Evolutionary conservation across 768 basidiomycete genomes (phyloP).

Genomic region (Kwoniella newhampshirensis): DNA sequence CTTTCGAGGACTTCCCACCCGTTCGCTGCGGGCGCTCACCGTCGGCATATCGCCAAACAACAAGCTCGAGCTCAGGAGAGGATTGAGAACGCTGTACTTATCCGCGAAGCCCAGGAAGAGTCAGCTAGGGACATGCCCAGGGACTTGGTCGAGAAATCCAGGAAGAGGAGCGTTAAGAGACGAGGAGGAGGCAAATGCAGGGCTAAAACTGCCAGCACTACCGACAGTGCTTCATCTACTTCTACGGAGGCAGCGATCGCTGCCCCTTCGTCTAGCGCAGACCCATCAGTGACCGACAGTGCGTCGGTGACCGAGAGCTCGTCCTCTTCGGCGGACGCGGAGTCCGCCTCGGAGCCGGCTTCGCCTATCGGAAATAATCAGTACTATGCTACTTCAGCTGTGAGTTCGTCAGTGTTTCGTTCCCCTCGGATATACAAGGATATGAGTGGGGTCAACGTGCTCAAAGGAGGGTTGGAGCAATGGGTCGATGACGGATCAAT

Average conservation of each 20-base stretch:
- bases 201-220: slow-evolving; percentile 9
- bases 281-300: slow-evolving; percentile 4
- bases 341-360: neutral
- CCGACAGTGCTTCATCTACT: neutral
- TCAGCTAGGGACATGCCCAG: neutral
- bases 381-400: neutral
- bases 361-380: neutral
- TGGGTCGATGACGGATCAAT: no score
- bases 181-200: slow-evolving; percentile 9
- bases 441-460: no score
- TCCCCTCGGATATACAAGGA: no score
- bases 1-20: slow-evolving; percentile 15
- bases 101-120: slow-evolving; percentile 2
- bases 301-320: neutral
- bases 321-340: neutral
- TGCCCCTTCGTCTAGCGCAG: slow-evolving; percentile 2
- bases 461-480: neutral
- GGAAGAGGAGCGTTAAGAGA: slow-evolving; percentile 2
- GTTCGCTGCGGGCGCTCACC: slow-evolving; percentile 18
- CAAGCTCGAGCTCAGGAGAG: slow-evolving; percentile 21
- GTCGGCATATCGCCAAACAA: slow-evolving; percentile 17
- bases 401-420: neutral
- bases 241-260: slow-evolving; percentile 9
- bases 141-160: slow-evolving; percentile 3
- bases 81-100: slow-evolving; percentile 9